A percentile compares a stretch with the other conserved stretches of the same genome.
Evolutionary conservation across 2,329 filamentous ascomycete species (phyloP).

Genomic region (Ophiosphaerella korrae): DNA sequence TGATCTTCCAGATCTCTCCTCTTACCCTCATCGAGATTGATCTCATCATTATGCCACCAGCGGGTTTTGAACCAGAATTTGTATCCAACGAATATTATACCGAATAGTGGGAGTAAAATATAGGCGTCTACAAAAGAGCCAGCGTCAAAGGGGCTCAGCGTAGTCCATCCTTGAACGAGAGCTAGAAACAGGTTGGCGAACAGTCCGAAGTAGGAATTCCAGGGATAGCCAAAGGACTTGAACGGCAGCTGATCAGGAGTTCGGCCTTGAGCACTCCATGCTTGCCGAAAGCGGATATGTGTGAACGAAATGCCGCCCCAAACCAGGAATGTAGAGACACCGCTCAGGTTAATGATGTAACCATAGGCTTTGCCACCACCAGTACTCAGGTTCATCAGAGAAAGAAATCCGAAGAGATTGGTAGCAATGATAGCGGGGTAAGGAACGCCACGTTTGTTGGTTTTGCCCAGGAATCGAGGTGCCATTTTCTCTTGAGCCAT

Average conservation of each 20-base stretch:
- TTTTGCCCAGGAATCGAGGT: slow-evolving; percentile 70
- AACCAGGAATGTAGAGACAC: slow-evolving; percentile 73
- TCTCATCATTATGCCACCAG: slow-evolving; percentile 42
- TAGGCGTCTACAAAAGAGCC: slow-evolving; percentile 61
- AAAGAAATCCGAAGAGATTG: slow-evolving; percentile 71
- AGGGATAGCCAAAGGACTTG: slow-evolving; percentile 55
- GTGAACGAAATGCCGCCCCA: slow-evolving; percentile 74
- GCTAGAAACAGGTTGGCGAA: slow-evolving; percentile 57
- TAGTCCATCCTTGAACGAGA: slow-evolving; percentile 60
- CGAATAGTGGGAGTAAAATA: slow-evolving; percentile 58
- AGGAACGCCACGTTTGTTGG: slow-evolving; percentile 66
- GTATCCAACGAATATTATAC: slow-evolving; percentile 53
- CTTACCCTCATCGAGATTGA: slow-evolving; percentile 47
- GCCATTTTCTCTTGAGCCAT: slow-evolving; percentile 77
- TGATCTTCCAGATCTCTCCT: slow-evolving; percentile 48
- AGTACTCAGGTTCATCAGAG: slow-evolving; percentile 75
- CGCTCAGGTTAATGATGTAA: slow-evolving; percentile 73
- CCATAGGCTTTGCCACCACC: slow-evolving; percentile 68
- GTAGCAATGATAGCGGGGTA: slow-evolving; percentile 68
- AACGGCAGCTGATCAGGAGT: slow-evolving; percentile 54
- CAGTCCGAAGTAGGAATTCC: slow-evolving; percentile 57
- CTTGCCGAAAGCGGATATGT: slow-evolving; percentile 72
- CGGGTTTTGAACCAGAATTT: slow-evolving; percentile 52
- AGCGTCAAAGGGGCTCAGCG: slow-evolving; percentile 57
- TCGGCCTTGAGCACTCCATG: slow-evolving; percentile 55